phyloP scores from a whole-genome alignment of 371 early-diverging fungal genomes.

The Chytridiales sp. region DNA sequence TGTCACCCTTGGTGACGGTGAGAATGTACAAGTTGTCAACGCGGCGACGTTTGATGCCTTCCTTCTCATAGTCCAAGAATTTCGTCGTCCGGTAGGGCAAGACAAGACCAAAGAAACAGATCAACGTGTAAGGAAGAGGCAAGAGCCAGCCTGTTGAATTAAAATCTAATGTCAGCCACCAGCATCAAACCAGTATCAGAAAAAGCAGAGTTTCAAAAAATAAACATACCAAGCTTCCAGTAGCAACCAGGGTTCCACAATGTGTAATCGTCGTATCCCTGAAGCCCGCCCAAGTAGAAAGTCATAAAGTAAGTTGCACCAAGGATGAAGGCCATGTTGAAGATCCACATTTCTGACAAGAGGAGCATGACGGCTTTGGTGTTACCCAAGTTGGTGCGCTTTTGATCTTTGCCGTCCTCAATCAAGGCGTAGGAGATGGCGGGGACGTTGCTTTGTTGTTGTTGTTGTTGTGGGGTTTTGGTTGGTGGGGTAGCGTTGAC shows the following conservation, averaged over 20 bases:
- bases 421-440: conserved; percentile 37
- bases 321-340: conserved; percentile 43
- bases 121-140: conserved; percentile 53
- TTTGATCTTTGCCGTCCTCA: conserved; percentile 22
- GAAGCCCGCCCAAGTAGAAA: conserved; percentile 35
- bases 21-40: conserved; percentile 56
- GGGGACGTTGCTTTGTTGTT: conserved; percentile 29
- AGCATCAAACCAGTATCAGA: background rate
- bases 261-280: conserved; percentile 37
- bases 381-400: conserved; percentile 49
- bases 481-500: too few species aligned
- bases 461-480: too few species aligned
- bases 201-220: background rate
- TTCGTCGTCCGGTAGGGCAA: conserved; percentile 53
- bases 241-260: conserved; percentile 51
- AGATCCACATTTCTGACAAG: conserved; percentile 50
- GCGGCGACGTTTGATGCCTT: conserved; percentile 42
- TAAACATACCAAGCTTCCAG: conserved; percentile 50
- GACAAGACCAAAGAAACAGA: conserved; percentile 52
- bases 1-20: conserved; percentile 54
- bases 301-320: conserved; percentile 43
- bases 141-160: conserved; percentile 40
- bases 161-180: background rate
- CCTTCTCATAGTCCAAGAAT: conserved; percentile 44
- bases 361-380: conserved; percentile 46